These are phyloP conservation scores for Cajanus cajan DNA, from an alignment of 306 rosid species.

Conservation along the genomic window DNA sequence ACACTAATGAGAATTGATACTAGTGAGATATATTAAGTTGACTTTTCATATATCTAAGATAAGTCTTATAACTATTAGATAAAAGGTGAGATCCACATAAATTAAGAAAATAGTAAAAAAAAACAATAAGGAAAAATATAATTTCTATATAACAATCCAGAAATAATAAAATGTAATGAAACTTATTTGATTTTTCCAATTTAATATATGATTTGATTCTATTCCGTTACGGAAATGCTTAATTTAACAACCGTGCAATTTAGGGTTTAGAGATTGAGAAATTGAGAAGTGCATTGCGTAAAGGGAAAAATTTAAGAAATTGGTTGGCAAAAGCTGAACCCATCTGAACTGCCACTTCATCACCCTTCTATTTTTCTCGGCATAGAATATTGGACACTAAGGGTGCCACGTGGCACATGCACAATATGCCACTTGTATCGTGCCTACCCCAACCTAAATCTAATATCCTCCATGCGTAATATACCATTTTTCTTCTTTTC, in stretches of 20 bases:
- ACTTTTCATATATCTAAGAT: too few relatives aligned
- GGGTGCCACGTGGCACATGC: constrained; percentile 34
- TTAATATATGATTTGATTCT: neutral
- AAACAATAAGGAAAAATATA: too few relatives aligned
- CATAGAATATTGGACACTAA: neutral
- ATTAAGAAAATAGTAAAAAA: too few relatives aligned
- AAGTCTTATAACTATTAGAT: too few relatives aligned
- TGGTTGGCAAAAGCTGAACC: constrained; percentile 31
- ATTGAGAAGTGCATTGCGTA: constrained; percentile 38
- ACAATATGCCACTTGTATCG: constrained; percentile 20
- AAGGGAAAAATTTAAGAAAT: constrained; percentile 26
- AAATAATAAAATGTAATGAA: too few relatives aligned
- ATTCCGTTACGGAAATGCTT: neutral
- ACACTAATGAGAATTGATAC: too few relatives aligned
- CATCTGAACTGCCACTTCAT: constrained; percentile 2
- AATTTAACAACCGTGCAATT: neutral
- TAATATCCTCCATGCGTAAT: neutral
- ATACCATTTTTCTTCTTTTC: too few relatives aligned
- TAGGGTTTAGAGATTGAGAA: constrained; percentile 8
- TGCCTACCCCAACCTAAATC: constrained; percentile 37
- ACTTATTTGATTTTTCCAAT: too few relatives aligned
- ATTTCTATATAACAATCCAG: too few relatives aligned
- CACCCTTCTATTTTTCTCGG: neutral
- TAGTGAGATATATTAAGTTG: too few relatives aligned
- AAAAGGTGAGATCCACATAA: too few relatives aligned